A percentile compares a stretch with the other conserved stretches of the same genome.
Evolutionary conservation across 2,329 filamentous ascomycete species (phyloP).

Genomic region (Cadophora luteo-olivacea): DNA sequence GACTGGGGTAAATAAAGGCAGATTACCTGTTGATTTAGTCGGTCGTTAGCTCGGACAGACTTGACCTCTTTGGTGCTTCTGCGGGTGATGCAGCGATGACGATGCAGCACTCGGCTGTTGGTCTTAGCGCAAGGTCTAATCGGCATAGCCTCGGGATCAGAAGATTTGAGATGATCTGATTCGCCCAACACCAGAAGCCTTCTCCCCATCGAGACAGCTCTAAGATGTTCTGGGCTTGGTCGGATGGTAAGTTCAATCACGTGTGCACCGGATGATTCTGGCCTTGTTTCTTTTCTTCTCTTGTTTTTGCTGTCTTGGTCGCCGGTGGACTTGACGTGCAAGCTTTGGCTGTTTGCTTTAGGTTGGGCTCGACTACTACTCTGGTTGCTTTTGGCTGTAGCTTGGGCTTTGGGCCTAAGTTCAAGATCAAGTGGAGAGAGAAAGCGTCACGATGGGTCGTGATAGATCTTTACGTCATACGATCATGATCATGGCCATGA

Average conservation of each 20-base stretch:
- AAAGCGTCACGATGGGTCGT: constrained; percentile 1
- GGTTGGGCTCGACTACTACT: not conserved
- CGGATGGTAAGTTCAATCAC: not conserved
- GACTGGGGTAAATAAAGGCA: constrained; percentile 21
- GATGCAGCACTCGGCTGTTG: constrained; percentile 24
- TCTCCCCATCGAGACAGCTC: not conserved
- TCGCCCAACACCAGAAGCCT: not conserved
- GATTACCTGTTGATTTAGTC: constrained; percentile 18
- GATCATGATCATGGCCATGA: not conserved
- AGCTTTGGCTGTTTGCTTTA: not conserved
- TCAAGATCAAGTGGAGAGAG: not conserved
- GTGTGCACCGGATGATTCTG: not conserved
- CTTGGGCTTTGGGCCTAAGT: not conserved
- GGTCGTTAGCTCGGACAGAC: constrained; percentile 19
- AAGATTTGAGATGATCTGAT: not conserved
- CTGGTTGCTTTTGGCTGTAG: not conserved
- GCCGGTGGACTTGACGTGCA: not conserved
- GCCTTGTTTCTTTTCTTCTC: not conserved
- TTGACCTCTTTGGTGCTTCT: not conserved
- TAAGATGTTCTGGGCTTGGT: not conserved
- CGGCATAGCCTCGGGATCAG: constrained; percentile 7
- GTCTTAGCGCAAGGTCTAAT: constrained; percentile 1
- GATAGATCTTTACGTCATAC: not conserved
- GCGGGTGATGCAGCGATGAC: constrained; percentile 19
- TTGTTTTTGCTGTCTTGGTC: not conserved